Conservation (phyloP, 2,329 filamentous ascomycete genomes). For the Westerdykella ornata region DNA sequence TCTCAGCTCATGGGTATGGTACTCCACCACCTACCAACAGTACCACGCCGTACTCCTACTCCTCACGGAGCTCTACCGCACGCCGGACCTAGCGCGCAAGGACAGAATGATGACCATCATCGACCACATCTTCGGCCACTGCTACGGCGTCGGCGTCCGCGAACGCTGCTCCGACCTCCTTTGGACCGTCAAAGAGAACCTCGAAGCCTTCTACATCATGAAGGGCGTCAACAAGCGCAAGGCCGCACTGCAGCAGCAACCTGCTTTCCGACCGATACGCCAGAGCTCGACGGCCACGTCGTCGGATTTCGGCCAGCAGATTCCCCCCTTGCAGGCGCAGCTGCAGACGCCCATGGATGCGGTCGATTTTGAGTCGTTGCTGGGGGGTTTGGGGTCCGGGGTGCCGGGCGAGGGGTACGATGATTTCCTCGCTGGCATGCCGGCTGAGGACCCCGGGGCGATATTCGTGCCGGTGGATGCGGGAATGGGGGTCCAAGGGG, state of each 20-base stretch:
- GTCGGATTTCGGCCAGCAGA: slow-evolving; percentile 8
- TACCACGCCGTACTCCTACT: slow-evolving; percentile 34
- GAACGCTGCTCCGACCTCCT: slow-evolving; percentile 33
- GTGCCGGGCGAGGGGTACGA: slow-evolving; percentile 21
- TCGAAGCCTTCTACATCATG: slow-evolving; percentile 36
- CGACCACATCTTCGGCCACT: slow-evolving; percentile 37
- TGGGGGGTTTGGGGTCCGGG: slow-evolving; percentile 18
- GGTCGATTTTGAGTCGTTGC: slow-evolving; percentile 29
- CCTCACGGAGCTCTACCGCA: slow-evolving; percentile 35
- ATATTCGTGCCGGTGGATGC: slow-evolving; percentile 34
- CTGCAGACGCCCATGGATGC: slow-evolving; percentile 26
- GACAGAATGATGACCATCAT: slow-evolving; percentile 37
- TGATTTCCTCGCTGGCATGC: slow-evolving; percentile 18
- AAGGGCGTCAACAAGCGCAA: slow-evolving; percentile 31
- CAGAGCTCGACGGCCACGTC: neutral
- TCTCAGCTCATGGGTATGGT: slow-evolving; percentile 33
- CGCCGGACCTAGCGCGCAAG: slow-evolving; percentile 29
- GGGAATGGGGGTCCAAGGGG: slow-evolving; percentile 4
- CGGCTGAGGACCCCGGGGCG: slow-evolving; percentile 21
- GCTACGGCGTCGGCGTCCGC: slow-evolving; percentile 32
- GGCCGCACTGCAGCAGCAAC: slow-evolving; percentile 22
- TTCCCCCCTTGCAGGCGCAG: slow-evolving; percentile 11
- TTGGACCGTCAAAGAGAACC: slow-evolving; percentile 35
- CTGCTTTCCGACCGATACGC: slow-evolving; percentile 21
- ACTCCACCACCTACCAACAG: slow-evolving; percentile 36